phyloP scores from a whole-genome alignment of 495 filamentous ascomycete species.

The Clavariopsis aquatica region DNA sequence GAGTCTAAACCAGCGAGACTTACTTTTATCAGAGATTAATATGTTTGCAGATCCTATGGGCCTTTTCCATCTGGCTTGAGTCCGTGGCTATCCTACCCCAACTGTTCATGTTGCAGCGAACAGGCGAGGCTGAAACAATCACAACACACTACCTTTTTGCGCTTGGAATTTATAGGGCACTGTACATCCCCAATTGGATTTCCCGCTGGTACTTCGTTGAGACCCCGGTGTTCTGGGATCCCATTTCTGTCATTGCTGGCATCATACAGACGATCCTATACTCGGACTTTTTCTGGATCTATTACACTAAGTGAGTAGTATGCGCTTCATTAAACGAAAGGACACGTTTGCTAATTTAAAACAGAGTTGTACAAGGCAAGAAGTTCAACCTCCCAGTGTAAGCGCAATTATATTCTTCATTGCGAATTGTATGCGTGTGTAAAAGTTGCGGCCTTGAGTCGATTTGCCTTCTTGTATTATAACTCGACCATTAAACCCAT shows the following conservation, averaged over 20 bases:
- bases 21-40: neutral
- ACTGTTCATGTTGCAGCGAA: constrained; percentile 95
- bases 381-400: constrained; percentile 44
- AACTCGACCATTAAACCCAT: constrained; percentile 4
- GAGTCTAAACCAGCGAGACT: neutral
- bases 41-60: constrained; percentile 78
- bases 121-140: constrained; percentile 96
- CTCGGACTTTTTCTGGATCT: constrained; percentile 99
- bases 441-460: constrained; percentile 2
- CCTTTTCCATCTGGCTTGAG: constrained; percentile 97
- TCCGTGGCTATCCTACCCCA: constrained; percentile 94
- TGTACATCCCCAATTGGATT: constrained; percentile 99
- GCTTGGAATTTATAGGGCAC: constrained; percentile 82
- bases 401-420: neutral
- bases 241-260: constrained; percentile 81
- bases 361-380: constrained; percentile 43
- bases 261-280: constrained; percentile 92
- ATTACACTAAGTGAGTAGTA: constrained; percentile 80
- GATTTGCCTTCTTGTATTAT: constrained; percentile 26
- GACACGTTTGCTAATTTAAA: constrained; percentile 1
- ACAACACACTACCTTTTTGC: constrained; percentile 98
- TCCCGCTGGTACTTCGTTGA: constrained; percentile 76
- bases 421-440: neutral
- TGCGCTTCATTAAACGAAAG: neutral
- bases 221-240: constrained; percentile 62